A percentile compares a stretch with the other conserved stretches of the same genome.
These are phyloP conservation scores for Nitzschia putrida DNA, from an alignment of 108 stramenopile species.

Conservation along the genomic window DNA sequence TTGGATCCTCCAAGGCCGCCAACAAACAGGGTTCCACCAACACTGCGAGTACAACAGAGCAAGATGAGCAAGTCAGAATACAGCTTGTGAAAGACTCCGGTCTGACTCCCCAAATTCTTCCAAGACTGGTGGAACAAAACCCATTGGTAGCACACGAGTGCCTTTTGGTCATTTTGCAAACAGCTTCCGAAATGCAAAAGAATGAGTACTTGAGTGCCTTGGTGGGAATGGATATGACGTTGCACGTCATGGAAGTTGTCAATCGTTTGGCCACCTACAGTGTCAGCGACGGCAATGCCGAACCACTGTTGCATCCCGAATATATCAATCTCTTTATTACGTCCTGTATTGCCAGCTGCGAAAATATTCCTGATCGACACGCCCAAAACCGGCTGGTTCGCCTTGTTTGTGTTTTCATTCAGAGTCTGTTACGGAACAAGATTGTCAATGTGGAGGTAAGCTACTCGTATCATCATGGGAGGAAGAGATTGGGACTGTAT, in stretches of 20 bases:
- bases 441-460: slow-evolving; percentile 88
- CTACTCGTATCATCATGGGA: slow-evolving; percentile 5
- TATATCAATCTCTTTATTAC: slow-evolving; percentile 95
- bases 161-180: slow-evolving; percentile 75
- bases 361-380: slow-evolving; percentile 91
- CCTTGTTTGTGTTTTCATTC: slow-evolving; percentile 95
- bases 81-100: slow-evolving; percentile 71
- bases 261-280: slow-evolving; percentile 82
- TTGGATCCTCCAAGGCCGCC: slow-evolving; percentile 22
- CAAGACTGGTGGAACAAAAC: slow-evolving; percentile 94
- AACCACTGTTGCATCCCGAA: slow-evolving; percentile 86
- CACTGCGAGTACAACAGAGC: not conserved
- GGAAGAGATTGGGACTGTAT: not conserved
- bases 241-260: slow-evolving; percentile 96
- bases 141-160: slow-evolving; percentile 93
- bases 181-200: slow-evolving; percentile 49
- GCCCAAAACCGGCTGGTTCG: slow-evolving; percentile 95
- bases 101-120: slow-evolving; percentile 88
- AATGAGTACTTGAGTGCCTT: slow-evolving; percentile 90
- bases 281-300: slow-evolving; percentile 30
- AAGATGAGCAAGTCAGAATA: slow-evolving; percentile 39
- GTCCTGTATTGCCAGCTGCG: slow-evolving; percentile 93
- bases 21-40: not conserved
- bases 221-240: slow-evolving; percentile 96
- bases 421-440: slow-evolving; percentile 91